Evolutionary conservation across 75 land plant genomes (phyloP), one percentile per base, ranked within the genome.

Genomic region (Azolla pinnata): DNA sequence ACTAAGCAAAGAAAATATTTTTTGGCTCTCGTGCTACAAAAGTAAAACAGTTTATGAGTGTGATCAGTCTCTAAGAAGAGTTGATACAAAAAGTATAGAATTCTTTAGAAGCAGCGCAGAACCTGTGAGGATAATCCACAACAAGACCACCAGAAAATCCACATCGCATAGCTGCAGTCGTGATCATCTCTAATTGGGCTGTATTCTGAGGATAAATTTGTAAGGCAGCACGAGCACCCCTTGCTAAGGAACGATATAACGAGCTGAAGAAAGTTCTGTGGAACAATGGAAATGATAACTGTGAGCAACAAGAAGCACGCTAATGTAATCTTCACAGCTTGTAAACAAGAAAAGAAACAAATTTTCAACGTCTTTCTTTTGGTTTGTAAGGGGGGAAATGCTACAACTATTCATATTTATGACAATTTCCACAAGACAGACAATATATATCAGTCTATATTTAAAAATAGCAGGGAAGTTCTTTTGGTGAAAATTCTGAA

Each of bases 111-210:
- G 18, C 19, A 30, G 33, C 4, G 53, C 33, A 16, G 1, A 64
- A 87, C 97, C 97, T 91, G 62, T 95, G 97, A 16, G 99, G 99
- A 67, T 71, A 90, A 65, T 95, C 99, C 59, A 95, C 88, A 50
- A 95, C 96, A 31, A 86, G 62, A 21, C 99, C 99, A 59, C 99
- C 99, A 30, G 88, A 72, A 74, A 95, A 95, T 24, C 99, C 99
- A 55, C 80, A 78, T 7, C 80, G 79, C 85, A 90, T 83, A 12
- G 99, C 99, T 32, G 69, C 83, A 61, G 84, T 47, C 46, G 86
- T 70, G 24, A 95, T 95, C 87, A 95, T 73, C 79, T 83, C 88
- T 61, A 83, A 80, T 54, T 95, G 99, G 4, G 77, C 81, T 19
- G 75, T 12, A 53, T 75, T 86, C 68, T 86, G 97, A 60, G 91